phyloP scores from a whole-genome alignment of 2,329 filamentous ascomycete species.

The Triangularia setosa region DNA sequence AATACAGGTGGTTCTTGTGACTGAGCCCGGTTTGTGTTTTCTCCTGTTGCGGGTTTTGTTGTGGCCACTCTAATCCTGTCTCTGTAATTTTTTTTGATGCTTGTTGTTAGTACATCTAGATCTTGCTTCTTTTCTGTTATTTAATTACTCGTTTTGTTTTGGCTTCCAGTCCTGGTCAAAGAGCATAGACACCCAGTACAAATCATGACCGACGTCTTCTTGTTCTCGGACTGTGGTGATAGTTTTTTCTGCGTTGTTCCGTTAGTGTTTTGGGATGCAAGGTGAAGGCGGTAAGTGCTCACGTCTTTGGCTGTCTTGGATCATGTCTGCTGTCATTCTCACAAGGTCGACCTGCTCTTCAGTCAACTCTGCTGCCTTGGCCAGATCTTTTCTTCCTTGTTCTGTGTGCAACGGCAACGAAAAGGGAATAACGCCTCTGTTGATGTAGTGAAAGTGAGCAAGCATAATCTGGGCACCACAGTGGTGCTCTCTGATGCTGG shows the following conservation, averaged over 20 bases:
- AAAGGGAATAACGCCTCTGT: slow-evolving; percentile 22
- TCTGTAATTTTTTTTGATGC: not conserved
- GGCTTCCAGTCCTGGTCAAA: slow-evolving; percentile 21
- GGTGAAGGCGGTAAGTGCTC: not conserved
- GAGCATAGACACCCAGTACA: slow-evolving; percentile 25
- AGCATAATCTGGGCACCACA: slow-evolving; percentile 20
- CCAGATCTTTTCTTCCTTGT: slow-evolving; percentile 13
- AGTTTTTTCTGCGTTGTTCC: not conserved
- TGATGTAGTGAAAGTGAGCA: slow-evolving; percentile 24
- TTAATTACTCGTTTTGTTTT: not conserved
- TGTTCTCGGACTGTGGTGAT: slow-evolving; percentile 12
- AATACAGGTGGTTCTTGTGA: slow-evolving; percentile 19
- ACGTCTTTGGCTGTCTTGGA: slow-evolving; percentile 14
- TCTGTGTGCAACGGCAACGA: slow-evolving; percentile 9
- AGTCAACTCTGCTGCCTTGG: slow-evolving; percentile 18
- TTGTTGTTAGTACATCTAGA: not conserved
- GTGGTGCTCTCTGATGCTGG: slow-evolving; percentile 19
- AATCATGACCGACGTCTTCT: slow-evolving; percentile 14
- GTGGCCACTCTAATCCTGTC: too few relatives aligned
- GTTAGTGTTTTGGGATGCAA: not conserved
- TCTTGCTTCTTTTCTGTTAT: not conserved
- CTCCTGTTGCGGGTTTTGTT: too few relatives aligned
- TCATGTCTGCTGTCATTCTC: slow-evolving; percentile 11
- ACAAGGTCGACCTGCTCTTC: slow-evolving; percentile 19
- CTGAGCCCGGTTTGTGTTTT: not conserved